Base-by-base conservation (phyloP, 208 protist species). In the Trypanosoma avium region DNA sequence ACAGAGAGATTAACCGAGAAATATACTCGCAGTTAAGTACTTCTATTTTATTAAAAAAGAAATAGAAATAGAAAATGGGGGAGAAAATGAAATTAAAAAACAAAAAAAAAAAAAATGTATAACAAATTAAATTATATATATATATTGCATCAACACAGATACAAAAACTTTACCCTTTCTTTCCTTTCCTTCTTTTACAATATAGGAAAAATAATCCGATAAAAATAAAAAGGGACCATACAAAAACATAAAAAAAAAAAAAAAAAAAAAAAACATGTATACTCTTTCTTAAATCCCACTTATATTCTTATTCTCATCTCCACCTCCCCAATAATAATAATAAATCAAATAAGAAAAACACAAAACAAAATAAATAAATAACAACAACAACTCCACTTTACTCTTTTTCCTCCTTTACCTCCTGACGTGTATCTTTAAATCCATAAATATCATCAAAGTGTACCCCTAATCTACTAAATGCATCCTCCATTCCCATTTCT, bases 381-480 rank as follows among this genome's bases (percentile, higher is more conserved):
- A 22, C 13, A 29, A n/a, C 17, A 22, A 30, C 42, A n/a, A 47
- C 62, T 47, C 54, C 30, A 52, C 45, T 50, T 30, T 15, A 36
- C 27, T 36, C 3, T 15, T 32, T 55, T 64, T 45, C 32, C 4
- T 50, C 9, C 49, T 52, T 73, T 55, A 22, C 19, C 38, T 21
- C 42, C 53, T 60, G 26, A 43, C 49, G 26, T 71, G 76, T 21
- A 75, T 90, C 87, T 43, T 75, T 87, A 24, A 93, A 90, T 21
- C 87, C 88, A 54, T 94, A 94, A 0, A 89, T 74, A 36, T 92
- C 76, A 15, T 67, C 64, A 53, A 78, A 73, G 69, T 94, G 88
- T 22, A 94, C 70, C 1, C 75, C 78, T 1, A 94, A 64, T 53
- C 85, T 75, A 24, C 76, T 70, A 3, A 94, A 76, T 10, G 66